A percentile compares a stretch with the other conserved stretches of the same genome.
Conservation (phyloP, 2,329 filamentous ascomycete species). For the Lachnellula cervina region DNA sequence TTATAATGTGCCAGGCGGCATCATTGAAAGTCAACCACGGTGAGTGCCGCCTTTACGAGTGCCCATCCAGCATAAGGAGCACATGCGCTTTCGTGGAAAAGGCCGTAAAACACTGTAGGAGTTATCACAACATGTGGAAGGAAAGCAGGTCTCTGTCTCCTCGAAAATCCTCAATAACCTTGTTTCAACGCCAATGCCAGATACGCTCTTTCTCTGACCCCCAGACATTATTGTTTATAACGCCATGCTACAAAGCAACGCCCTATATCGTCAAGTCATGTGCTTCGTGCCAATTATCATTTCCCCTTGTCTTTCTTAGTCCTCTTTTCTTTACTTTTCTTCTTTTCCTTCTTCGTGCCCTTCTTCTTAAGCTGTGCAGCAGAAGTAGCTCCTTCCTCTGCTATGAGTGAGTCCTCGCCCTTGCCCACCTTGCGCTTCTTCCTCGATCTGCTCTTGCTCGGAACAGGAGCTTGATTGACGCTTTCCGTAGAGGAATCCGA, state of each 20-base stretch:
- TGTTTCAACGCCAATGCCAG: too few species aligned
- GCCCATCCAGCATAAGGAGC: too few species aligned
- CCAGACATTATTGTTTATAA: not conserved
- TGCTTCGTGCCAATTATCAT: not conserved
- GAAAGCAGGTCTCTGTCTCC: too few species aligned
- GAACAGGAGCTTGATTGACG: constrained; percentile 1
- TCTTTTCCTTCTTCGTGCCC: not conserved
- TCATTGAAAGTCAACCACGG: too few species aligned
- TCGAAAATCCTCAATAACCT: too few species aligned
- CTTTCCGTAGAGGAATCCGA: constrained; percentile 10
- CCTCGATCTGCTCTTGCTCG: constrained; percentile 5
- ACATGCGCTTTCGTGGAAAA: too few species aligned
- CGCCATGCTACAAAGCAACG: not conserved
- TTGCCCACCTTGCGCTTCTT: constrained; percentile 31
- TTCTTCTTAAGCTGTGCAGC: constrained; percentile 8
- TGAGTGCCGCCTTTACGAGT: too few species aligned
- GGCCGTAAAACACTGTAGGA: too few species aligned
- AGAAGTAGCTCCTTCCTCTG: constrained; percentile 13
- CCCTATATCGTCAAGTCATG: not conserved
- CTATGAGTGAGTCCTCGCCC: constrained; percentile 8
- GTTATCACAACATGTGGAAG: too few species aligned
- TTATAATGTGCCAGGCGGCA: too few species aligned
- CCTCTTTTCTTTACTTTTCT: constrained; percentile 4
- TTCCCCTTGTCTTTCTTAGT: not conserved
- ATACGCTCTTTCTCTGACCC: too few species aligned